Conservation (phyloP, 2,329 filamentous ascomycete genomes). For the Microascus cirrosus region DNA sequence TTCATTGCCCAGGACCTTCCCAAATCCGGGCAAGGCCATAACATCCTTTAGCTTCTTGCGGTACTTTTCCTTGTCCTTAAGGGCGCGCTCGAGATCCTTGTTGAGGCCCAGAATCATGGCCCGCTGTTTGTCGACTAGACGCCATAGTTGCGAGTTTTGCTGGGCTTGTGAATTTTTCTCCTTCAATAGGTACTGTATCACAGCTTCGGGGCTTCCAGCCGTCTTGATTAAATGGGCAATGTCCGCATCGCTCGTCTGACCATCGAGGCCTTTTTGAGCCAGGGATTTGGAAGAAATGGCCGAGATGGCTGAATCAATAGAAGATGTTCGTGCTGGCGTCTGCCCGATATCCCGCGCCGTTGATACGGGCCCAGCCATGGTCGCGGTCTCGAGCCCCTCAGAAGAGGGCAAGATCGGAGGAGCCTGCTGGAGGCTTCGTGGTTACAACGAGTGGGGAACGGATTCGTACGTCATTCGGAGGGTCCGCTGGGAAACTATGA, state of each 20-base stretch:
- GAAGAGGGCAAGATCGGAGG: conserved; percentile 1
- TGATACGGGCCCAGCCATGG: conserved; percentile 36
- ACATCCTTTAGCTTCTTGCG: conserved; percentile 80
- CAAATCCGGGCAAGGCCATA: conserved; percentile 24
- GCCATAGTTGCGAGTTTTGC: conserved; percentile 90
- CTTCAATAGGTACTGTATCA: conserved; percentile 77
- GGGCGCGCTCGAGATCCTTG: conserved; percentile 79
- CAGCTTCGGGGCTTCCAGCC: conserved; percentile 79
- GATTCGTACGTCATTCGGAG: conserved; percentile 4
- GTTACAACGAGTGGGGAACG: neutral
- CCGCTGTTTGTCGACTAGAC: conserved; percentile 89
- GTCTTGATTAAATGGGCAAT: conserved; percentile 69
- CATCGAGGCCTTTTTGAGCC: conserved; percentile 46
- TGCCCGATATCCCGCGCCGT: conserved; percentile 25
- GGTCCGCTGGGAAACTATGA: neutral
- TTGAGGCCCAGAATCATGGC: conserved; percentile 90
- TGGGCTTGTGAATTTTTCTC: conserved; percentile 83
- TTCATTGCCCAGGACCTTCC: neutral
- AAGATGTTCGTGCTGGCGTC: conserved; percentile 59
- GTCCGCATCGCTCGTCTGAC: conserved; percentile 54
- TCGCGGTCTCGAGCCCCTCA: conserved; percentile 9
- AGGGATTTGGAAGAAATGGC: conserved; percentile 53
- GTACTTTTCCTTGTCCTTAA: conserved; percentile 94
- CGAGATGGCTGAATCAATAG: conserved; percentile 89
- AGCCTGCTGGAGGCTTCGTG: conserved; percentile 4